phyloP scores from a whole-genome alignment of 2,329 filamentous ascomycete species.

The Fonsecaea pedrosoi region DNA sequence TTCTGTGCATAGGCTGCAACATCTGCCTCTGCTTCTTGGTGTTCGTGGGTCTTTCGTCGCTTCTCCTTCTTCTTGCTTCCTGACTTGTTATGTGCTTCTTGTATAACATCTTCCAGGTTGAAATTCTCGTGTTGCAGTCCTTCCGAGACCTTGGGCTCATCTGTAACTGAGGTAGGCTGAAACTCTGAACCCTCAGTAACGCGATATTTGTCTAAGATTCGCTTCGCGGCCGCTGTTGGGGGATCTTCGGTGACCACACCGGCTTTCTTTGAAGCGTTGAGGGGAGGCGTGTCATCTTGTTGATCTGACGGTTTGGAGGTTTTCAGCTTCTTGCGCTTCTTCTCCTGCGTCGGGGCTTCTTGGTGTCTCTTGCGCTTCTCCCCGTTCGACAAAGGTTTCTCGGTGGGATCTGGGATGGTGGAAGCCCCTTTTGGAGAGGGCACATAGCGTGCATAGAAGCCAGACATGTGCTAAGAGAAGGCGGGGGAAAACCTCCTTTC shows the following conservation, averaged over 20 bases:
- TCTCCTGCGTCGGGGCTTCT: slow-evolving; percentile 38
- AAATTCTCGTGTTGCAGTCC: slow-evolving; percentile 25
- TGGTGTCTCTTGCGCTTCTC: slow-evolving; percentile 42
- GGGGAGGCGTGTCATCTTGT: neutral
- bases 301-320: slow-evolving; percentile 41
- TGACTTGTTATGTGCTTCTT: neutral
- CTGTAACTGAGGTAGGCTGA: neutral
- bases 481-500: neutral
- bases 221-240: slow-evolving; percentile 27
- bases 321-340: slow-evolving; percentile 50
- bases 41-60: slow-evolving; percentile 22
- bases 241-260: neutral
- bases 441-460: slow-evolving; percentile 56
- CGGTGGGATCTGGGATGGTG: neutral
- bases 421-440: slow-evolving; percentile 43
- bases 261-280: neutral
- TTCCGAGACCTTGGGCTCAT: slow-evolving; percentile 36
- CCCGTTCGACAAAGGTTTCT: slow-evolving; percentile 14
- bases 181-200: slow-evolving; percentile 25
- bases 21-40: slow-evolving; percentile 53
- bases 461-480: slow-evolving; percentile 48
- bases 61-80: slow-evolving; percentile 24
- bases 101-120: slow-evolving; percentile 38
- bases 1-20: slow-evolving; percentile 29
- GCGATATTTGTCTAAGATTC: slow-evolving; percentile 29